These are phyloP conservation scores for Ustilago xerochloae DNA, from an alignment of 1,284 basidiomycete species.

Conservation along the genomic window DNA sequence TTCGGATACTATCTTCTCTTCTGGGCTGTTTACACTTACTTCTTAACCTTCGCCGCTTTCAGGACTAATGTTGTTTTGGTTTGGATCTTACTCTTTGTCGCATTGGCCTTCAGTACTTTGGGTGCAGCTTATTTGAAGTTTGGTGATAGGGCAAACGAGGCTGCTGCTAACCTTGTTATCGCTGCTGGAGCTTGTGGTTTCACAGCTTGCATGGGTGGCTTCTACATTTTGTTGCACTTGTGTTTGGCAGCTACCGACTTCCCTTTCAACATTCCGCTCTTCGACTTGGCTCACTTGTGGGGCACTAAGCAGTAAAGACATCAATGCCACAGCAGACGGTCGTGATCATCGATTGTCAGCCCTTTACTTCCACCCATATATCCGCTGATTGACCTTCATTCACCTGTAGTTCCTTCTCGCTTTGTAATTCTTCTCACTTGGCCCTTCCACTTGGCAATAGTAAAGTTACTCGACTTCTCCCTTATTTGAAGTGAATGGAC, in stretches of 20 bases:
- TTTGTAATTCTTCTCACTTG: no score
- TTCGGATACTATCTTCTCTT: slow-evolving; percentile 49
- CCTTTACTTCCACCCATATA: no score
- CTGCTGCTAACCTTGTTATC: slow-evolving; percentile 26
- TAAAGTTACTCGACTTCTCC: no score
- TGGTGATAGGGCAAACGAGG: slow-evolving; percentile 6
- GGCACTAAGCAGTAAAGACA: slow-evolving; percentile 15
- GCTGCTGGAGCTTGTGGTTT: slow-evolving; percentile 51
- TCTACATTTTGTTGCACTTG: slow-evolving; percentile 48
- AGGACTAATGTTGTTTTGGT: slow-evolving; percentile 54
- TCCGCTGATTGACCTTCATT: no score
- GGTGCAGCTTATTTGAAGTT: slow-evolving; percentile 46
- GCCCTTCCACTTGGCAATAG: no score
- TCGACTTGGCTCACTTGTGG: slow-evolving; percentile 40
- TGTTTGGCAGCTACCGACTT: slow-evolving; percentile 51
- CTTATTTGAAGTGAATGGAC: no score
- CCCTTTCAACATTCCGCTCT: slow-evolving; percentile 50
- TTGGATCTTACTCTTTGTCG: slow-evolving; percentile 54
- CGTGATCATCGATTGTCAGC: not conserved
- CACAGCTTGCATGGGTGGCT: slow-evolving; percentile 45
- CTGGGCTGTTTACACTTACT: slow-evolving; percentile 50
- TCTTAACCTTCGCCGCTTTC: slow-evolving; percentile 49
- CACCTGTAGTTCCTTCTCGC: no score
- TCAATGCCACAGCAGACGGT: no score
- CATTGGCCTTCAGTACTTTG: slow-evolving; percentile 40